Conservation (phyloP, 345 rosid species). For the Physaria fendleri region DNA sequence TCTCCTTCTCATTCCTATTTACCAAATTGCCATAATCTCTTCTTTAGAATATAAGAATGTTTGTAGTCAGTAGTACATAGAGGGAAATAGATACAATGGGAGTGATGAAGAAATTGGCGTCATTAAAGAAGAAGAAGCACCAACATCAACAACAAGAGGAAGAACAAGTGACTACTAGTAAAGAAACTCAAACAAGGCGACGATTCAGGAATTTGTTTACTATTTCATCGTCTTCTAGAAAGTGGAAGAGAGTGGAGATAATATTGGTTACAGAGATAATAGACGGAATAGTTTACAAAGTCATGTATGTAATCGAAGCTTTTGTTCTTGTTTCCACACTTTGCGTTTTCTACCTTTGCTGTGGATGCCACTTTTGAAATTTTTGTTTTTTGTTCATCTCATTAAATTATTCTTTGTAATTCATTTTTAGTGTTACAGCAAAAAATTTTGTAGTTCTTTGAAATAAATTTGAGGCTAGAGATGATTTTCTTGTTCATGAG, state of each 20-base stretch:
- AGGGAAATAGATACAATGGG: conserved; percentile 10
- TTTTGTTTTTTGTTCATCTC: not conserved
- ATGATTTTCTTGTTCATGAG: too few species aligned
- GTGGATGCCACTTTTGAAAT: conserved; percentile 57
- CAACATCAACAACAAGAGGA: not conserved
- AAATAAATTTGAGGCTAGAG: too few species aligned
- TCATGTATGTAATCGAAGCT: conserved; percentile 54
- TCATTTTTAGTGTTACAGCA: too few species aligned
- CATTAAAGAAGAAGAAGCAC: conserved; percentile 17
- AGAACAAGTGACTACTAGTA: conserved; percentile 26
- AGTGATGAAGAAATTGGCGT: conserved; percentile 17
- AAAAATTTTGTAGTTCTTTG: too few species aligned
- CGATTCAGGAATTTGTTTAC: conserved; percentile 22
- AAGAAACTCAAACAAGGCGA: conserved; percentile 31
- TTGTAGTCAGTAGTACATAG: not conserved
- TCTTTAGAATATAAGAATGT: conserved; percentile 4
- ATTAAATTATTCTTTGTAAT: conserved; percentile 1
- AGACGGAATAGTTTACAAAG: conserved; percentile 45
- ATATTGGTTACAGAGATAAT: conserved; percentile 28
- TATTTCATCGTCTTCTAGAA: conserved; percentile 18
- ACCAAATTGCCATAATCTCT: conserved; percentile 14
- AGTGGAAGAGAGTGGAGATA: conserved; percentile 32
- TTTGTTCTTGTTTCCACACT: conserved; percentile 54
- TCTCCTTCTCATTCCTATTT: not conserved
- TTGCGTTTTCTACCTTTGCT: conserved; percentile 69